A percentile compares a stretch with the other conserved stretches of the same genome.
phyloP scores from a whole-genome alignment of 2,329 filamentous ascomycete genomes.

The Calonectria pauciramosa region DNA sequence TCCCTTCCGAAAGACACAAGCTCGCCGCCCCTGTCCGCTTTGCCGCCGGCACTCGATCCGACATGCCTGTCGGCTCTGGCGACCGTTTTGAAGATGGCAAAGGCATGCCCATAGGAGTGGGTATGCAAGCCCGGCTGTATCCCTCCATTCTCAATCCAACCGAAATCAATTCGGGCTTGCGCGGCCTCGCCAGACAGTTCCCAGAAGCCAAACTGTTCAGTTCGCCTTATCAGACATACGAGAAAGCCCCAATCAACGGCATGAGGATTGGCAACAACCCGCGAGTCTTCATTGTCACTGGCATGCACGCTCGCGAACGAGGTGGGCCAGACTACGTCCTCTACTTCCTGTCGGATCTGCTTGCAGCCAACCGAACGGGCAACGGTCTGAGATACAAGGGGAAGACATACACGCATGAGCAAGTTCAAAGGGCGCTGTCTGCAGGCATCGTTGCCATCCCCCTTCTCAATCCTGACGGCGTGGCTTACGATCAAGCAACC shows the following conservation, averaged over 20 bases:
- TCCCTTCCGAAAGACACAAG: constrained; percentile 52
- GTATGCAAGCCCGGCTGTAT: constrained; percentile 53
- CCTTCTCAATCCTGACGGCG: constrained; percentile 68
- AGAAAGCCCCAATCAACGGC: constrained; percentile 56
- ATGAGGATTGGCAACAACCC: constrained; percentile 61
- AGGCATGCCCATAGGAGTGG: constrained; percentile 49
- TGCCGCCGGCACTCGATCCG: constrained; percentile 37
- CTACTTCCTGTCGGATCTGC: constrained; percentile 70
- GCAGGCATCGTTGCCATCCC: constrained; percentile 68
- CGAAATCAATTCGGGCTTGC: constrained; percentile 60
- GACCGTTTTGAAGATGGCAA: constrained; percentile 58
- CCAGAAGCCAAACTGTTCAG: constrained; percentile 55
- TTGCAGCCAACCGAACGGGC: constrained; percentile 64
- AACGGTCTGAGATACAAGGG: constrained; percentile 66
- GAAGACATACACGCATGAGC: constrained; percentile 63
- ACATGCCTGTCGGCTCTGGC: constrained; percentile 56
- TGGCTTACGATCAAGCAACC: constrained; percentile 64
- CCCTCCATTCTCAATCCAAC: constrained; percentile 59
- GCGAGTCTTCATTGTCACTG: constrained; percentile 66
- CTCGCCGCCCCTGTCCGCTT: constrained; percentile 7
- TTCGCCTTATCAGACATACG: constrained; percentile 59
- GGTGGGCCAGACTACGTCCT: constrained; percentile 69
- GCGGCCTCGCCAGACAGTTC: constrained; percentile 57
- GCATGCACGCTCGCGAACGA: constrained; percentile 70
- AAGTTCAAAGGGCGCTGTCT: constrained; percentile 65